A percentile compares a stretch with the other conserved stretches of the same genome.
Evolutionary conservation across 2,329 filamentous ascomycete species (phyloP).

Genomic region (Penicillium sp.): DNA sequence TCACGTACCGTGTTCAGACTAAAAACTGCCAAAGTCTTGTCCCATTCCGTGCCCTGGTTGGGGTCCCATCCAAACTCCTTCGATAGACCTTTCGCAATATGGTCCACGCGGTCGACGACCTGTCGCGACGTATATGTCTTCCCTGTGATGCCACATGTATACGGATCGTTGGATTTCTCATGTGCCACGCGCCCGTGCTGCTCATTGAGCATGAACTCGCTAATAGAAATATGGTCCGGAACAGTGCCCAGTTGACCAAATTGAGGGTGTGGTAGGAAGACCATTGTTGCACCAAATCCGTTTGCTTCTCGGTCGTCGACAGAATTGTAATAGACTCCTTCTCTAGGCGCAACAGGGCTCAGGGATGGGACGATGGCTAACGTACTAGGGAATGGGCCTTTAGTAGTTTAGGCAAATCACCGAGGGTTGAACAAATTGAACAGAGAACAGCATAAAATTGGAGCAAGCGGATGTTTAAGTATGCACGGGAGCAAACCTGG

Average conservation of each 20-base stretch:
- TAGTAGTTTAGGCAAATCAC: too few species aligned
- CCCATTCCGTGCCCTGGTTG: constrained; percentile 73
- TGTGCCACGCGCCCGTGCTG: constrained; percentile 66
- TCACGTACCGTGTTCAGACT: constrained; percentile 72
- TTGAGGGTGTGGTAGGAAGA: constrained; percentile 45
- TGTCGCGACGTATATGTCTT: constrained; percentile 65
- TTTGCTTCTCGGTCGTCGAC: background rate
- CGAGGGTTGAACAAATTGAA: too few species aligned
- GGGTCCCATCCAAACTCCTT: constrained; percentile 71
- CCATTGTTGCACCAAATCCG: constrained; percentile 34
- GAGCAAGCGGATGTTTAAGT: background rate
- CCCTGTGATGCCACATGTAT: constrained; percentile 74
- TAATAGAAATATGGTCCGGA: constrained; percentile 72
- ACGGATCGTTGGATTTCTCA: constrained; percentile 66
- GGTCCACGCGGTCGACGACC: constrained; percentile 65
- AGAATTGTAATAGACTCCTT: too few species aligned
- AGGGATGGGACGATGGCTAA: too few species aligned
- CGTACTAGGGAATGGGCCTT: too few species aligned
- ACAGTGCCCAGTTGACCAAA: constrained; percentile 52
- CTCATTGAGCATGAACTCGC: constrained; percentile 76
- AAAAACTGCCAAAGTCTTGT: constrained; percentile 75
- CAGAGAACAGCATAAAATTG: too few species aligned
- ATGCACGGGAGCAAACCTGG: background rate
- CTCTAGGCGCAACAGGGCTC: too few species aligned
- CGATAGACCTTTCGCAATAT: constrained; percentile 66